A percentile compares a stretch with the other conserved stretches of the same genome.
Evolutionary conservation across 805 yeast species (phyloP).

Genomic region (Scheffersomyces coipomensis): DNA sequence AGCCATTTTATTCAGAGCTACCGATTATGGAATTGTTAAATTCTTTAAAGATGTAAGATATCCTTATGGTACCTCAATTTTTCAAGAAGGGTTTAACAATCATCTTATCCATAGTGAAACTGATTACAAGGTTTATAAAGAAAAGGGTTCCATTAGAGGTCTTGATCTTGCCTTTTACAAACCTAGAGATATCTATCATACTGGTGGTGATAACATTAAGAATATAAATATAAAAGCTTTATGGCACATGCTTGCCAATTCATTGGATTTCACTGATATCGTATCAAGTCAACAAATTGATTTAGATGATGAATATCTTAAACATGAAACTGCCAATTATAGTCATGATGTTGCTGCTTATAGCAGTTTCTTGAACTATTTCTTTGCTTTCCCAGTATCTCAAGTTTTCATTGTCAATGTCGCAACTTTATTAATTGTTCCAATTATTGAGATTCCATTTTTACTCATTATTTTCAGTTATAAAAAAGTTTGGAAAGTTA

Average conservation of each 20-base stretch:
- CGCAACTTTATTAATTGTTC: constrained; percentile 46
- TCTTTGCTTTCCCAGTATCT: constrained; percentile 55
- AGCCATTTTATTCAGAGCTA: constrained; percentile 79
- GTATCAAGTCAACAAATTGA: constrained; percentile 34
- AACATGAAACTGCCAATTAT: constrained; percentile 15
- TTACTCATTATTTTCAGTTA: constrained; percentile 45
- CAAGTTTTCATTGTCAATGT: constrained; percentile 52
- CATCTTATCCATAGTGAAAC: constrained; percentile 78
- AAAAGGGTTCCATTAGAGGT: constrained; percentile 69
- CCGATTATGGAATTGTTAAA: constrained; percentile 69
- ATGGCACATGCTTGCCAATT: constrained; percentile 79
- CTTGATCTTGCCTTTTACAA: constrained; percentile 86
- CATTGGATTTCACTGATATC: constrained; percentile 57
- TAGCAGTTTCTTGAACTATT: constrained; percentile 62
- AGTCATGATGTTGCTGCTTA: constrained; percentile 48
- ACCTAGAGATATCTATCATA: constrained; percentile 84
- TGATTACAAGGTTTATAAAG: constrained; percentile 71
- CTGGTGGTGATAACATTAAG: constrained; percentile 65
- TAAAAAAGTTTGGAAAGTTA: constrained; percentile 47
- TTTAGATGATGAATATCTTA: constrained; percentile 24
- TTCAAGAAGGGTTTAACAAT: constrained; percentile 81
- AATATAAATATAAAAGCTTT: constrained; percentile 66
- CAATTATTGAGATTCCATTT: constrained; percentile 49
- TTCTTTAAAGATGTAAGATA: constrained; percentile 52
- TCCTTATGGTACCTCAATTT: constrained; percentile 79